A percentile compares a stretch with the other conserved stretches of the same genome.
Conservation (phyloP, 768 basidiomycete species). For the Clitopilus passeckerianus region DNA sequence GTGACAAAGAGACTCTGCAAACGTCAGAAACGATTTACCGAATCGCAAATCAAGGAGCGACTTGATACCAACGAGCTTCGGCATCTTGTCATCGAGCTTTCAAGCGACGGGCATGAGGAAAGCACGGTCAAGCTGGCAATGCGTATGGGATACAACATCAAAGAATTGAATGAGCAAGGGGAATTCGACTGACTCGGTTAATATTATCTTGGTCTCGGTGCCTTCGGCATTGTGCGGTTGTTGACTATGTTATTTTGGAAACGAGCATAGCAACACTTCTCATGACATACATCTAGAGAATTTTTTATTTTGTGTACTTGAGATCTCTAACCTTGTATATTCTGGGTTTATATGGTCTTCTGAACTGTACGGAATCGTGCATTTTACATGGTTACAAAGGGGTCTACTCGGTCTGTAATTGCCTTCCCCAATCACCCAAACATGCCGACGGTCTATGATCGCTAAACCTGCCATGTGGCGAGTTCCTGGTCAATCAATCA, state of each 20-base stretch:
- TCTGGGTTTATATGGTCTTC: neutral
- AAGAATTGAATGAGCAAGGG: neutral
- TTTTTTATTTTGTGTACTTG: neutral
- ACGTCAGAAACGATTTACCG: constrained; percentile 23
- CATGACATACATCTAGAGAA: neutral
- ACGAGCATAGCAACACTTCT: neutral
- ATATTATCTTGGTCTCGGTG: neutral
- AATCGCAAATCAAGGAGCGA: constrained; percentile 26
- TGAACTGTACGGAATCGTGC: neutral
- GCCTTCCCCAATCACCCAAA: neutral
- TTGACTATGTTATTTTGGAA: neutral
- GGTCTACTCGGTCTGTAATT: neutral
- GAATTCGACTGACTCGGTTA: neutral
- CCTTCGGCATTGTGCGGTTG: neutral
- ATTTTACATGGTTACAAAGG: neutral
- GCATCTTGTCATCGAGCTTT: constrained; percentile 27
- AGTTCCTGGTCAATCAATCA: neutral
- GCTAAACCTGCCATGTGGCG: neutral
- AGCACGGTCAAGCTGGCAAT: constrained; percentile 6
- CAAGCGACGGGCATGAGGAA: constrained; percentile 3
- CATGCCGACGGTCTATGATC: neutral
- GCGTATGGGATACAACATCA: constrained; percentile 10
- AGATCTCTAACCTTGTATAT: neutral
- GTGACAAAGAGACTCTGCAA: constrained; percentile 25
- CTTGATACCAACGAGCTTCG: constrained; percentile 36